Conservation (phyloP, 1,284 basidiomycete species). For the Melanopsichium pennsylvanicum region DNA sequence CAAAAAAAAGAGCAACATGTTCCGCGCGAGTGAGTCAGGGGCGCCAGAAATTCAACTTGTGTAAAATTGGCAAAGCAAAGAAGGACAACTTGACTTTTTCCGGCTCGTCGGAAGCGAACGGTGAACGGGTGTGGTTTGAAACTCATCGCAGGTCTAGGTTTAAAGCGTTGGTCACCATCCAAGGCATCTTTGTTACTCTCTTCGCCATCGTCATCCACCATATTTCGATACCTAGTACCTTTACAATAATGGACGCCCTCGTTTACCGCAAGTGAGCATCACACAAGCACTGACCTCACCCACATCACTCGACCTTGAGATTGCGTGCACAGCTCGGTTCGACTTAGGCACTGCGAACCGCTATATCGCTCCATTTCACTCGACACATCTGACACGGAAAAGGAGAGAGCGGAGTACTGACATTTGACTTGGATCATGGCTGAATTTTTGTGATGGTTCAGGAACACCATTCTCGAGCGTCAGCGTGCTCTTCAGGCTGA, state of each 20-base stretch:
- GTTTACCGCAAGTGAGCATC: constrained; percentile 53
- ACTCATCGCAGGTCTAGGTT: too few relatives aligned
- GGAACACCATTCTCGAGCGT: constrained; percentile 58
- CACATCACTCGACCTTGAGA: background rate
- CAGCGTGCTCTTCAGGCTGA: constrained; percentile 61
- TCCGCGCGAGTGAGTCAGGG: constrained; percentile 27
- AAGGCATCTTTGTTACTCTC: background rate
- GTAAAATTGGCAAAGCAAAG: too few relatives aligned
- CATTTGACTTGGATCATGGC: background rate
- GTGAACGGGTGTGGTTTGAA: too few relatives aligned
- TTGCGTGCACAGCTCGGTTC: too few relatives aligned
- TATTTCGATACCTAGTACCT: constrained; percentile 8
- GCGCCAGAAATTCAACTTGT: too few relatives aligned
- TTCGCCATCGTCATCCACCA: constrained; percentile 23
- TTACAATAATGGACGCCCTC: constrained; percentile 58
- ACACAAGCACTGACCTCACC: background rate
- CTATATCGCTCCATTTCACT: too few relatives aligned
- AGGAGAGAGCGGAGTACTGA: background rate
- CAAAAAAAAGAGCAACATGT: too few relatives aligned
- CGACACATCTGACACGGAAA: background rate
- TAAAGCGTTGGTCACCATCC: constrained; percentile 29
- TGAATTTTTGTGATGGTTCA: too few relatives aligned
- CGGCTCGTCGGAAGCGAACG: constrained; percentile 40
- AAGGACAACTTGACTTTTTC: constrained; percentile 11
- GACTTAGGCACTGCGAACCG: too few relatives aligned